Conservation (phyloP, 306 rosid species). For the Cucumis melo region DNA sequence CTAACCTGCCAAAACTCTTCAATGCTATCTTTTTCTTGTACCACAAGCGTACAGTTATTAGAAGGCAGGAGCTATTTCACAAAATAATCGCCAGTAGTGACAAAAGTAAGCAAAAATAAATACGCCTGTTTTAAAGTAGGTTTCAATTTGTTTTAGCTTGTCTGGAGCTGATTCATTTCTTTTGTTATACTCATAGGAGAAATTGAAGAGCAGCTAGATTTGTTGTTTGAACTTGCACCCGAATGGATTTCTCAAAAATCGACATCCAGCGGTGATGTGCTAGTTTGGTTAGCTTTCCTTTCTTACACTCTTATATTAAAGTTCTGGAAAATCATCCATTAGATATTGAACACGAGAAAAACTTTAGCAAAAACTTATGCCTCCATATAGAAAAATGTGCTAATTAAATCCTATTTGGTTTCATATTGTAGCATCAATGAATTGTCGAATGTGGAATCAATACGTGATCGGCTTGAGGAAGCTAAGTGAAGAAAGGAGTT, state of each 20-base stretch:
- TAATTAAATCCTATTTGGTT: background rate
- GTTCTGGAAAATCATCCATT: background rate
- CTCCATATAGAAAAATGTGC: too few species aligned
- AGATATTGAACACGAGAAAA: background rate
- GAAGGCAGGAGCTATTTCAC: constrained; percentile 61
- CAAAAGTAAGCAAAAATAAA: constrained; percentile 40
- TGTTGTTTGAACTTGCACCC: constrained; percentile 57
- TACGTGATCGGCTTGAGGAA: constrained; percentile 47
- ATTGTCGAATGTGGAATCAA: constrained; percentile 19
- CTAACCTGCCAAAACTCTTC: constrained; percentile 67
- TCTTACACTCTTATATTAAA: background rate
- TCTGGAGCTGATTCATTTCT: too few species aligned
- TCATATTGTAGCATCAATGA: constrained; percentile 36
- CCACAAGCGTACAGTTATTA: constrained; percentile 42
- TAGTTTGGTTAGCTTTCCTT: constrained; percentile 37
- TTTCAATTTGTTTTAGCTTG: background rate
- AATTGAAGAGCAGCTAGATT: constrained; percentile 53
- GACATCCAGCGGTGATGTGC: constrained; percentile 41
- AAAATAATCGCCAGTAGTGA: constrained; percentile 47
- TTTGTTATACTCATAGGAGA: constrained; percentile 45
- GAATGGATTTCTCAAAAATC: constrained; percentile 79
- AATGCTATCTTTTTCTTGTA: constrained; percentile 47
- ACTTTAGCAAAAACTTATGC: background rate
- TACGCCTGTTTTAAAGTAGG: background rate
- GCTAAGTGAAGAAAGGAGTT: constrained; percentile 23